Conservation (phyloP, 2,329 filamentous ascomycete genomes). For the Xylariaceae sp. region DNA sequence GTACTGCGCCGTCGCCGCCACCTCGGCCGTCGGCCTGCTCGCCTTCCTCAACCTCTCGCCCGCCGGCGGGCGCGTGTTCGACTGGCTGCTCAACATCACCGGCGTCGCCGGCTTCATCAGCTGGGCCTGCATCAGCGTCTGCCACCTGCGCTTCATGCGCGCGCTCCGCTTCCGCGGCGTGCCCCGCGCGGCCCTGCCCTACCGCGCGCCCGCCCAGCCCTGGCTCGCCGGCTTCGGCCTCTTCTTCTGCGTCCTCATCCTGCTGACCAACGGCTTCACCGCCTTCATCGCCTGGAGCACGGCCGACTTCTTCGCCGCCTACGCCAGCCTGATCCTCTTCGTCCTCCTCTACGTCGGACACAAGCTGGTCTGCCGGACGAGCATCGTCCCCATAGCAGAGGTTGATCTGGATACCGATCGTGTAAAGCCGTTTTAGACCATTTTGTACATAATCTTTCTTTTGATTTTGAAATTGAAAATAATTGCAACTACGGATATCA, state of each 20-base stretch:
- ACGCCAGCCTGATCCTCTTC: constrained; percentile 59
- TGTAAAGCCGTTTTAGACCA: constrained; percentile 8
- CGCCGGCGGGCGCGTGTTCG: constrained; percentile 54
- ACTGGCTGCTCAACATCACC: constrained; percentile 66
- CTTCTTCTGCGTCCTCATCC: constrained; percentile 56
- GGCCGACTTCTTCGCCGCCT: constrained; percentile 55
- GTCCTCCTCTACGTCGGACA: constrained; percentile 51
- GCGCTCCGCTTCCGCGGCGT: constrained; percentile 50
- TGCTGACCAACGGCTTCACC: constrained; percentile 62
- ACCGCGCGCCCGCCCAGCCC: constrained; percentile 54
- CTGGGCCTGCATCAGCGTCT: constrained; percentile 59
- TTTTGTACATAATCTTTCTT: constrained; percentile 1
- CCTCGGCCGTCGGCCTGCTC: constrained; percentile 53
- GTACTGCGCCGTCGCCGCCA: constrained; percentile 49
- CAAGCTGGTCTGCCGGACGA: constrained; percentile 37
- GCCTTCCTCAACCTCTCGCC: constrained; percentile 60
- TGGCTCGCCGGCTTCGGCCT: constrained; percentile 59
- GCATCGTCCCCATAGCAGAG: constrained; percentile 16
- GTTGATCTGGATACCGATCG: constrained; percentile 22
- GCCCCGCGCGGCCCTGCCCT: constrained; percentile 50
- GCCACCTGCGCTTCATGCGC: constrained; percentile 59
- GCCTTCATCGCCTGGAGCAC: constrained; percentile 58
- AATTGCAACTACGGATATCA: no score
- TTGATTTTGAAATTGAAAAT: no score
- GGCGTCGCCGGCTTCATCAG: constrained; percentile 63